Conservation (phyloP, 345 rosid genomes). For the Carallia pectinifolia region DNA sequence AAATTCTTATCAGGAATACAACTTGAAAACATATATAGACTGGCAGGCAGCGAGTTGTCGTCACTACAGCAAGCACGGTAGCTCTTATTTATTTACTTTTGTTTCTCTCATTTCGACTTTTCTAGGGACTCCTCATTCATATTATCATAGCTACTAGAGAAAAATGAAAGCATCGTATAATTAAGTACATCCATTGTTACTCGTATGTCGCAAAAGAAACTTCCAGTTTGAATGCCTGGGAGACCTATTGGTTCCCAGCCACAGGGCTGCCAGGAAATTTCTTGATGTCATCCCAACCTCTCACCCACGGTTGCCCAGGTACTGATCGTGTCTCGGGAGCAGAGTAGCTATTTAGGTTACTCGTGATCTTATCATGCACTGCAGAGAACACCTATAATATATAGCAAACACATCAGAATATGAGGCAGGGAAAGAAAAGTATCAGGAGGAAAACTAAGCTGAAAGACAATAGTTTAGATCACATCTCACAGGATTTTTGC, state of each 20-base stretch:
- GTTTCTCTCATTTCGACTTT: no score
- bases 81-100: no score
- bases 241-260: constrained; percentile 54
- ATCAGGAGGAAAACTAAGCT: background rate
- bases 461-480: background rate
- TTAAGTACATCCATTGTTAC: background rate
- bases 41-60: no score
- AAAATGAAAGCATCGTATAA: no score
- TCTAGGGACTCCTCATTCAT: no score
- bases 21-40: no score
- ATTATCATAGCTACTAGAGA: no score
- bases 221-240: background rate
- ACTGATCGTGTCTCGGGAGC: constrained; percentile 54
- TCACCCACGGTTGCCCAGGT: constrained; percentile 68
- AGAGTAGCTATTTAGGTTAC: constrained; percentile 52
- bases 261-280: constrained; percentile 45
- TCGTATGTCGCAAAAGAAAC: background rate
- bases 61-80: no score
- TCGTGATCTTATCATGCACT: constrained; percentile 56
- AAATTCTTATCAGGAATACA: no score
- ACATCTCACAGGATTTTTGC: constrained; percentile 58
- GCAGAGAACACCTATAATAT: constrained; percentile 62
- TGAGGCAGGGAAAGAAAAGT: background rate
- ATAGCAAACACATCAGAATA: constrained; percentile 8
- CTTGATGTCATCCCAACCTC: constrained; percentile 78